Conservation (phyloP, 129 eudicot species). For the Tanacetum coccineum region DNA sequence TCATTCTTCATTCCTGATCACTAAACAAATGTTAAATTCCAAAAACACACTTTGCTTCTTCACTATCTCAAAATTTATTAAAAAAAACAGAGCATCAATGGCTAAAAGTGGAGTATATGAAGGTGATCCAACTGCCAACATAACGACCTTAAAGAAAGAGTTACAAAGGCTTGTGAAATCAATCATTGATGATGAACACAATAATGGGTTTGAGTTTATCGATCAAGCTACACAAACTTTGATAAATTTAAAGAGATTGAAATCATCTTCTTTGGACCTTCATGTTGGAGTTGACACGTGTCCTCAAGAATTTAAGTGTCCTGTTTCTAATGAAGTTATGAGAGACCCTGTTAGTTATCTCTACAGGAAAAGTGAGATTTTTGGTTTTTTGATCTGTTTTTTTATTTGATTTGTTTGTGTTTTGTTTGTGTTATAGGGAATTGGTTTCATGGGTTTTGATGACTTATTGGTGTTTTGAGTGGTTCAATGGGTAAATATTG, state of each 20-base stretch:
- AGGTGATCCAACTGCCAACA: constrained; percentile 32
- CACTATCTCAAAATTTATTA: neutral
- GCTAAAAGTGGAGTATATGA: constrained; percentile 60
- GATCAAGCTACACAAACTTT: constrained; percentile 59
- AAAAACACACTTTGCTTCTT: constrained; percentile 19
- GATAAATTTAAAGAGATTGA: constrained; percentile 45
- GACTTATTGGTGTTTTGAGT: no score
- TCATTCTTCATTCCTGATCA: no score
- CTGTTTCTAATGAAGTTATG: constrained; percentile 80
- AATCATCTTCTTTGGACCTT: constrained; percentile 28
- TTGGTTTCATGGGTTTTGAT: neutral
- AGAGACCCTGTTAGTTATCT: constrained; percentile 79
- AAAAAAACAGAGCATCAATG: constrained; percentile 27
- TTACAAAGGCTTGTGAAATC: constrained; percentile 48
- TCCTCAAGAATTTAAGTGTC: constrained; percentile 72
- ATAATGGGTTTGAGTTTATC: constrained; percentile 30
- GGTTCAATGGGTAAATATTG: no score
- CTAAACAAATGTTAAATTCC: no score
- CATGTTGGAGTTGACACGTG: constrained; percentile 18
- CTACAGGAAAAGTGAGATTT: constrained; percentile 68
- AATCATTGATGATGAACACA: constrained; percentile 42
- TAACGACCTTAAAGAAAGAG: constrained; percentile 55
- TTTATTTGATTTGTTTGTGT: no score
- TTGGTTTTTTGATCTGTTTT: neutral
- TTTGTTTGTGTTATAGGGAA: neutral